These are phyloP conservation scores for Agaricus blazei DNA, from an alignment of 768 basidiomycete genomes.

Conservation along the genomic window DNA sequence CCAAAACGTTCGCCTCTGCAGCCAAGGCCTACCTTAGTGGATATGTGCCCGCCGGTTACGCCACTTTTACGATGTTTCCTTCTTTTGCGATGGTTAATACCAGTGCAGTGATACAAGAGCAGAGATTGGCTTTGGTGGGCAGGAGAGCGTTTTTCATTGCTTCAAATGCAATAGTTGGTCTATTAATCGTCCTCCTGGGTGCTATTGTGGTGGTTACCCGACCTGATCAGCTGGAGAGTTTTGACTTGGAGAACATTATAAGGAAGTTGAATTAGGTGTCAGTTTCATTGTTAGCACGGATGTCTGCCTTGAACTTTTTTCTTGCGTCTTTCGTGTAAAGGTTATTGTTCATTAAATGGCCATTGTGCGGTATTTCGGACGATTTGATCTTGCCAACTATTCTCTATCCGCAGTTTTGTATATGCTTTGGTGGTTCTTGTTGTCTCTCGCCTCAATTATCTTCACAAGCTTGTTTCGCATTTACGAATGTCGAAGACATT, in stretches of 20 bases:
- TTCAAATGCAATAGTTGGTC: neutral
- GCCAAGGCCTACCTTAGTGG: conserved; percentile 5
- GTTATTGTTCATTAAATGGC: no score
- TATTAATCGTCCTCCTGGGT: neutral
- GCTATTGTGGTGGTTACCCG: neutral
- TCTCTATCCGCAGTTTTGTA: no score
- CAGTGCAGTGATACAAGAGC: neutral
- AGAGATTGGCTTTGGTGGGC: neutral
- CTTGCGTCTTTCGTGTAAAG: no score
- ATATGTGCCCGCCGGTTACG: neutral
- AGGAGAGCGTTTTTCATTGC: conserved; percentile 4
- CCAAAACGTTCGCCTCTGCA: neutral
- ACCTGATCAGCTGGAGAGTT: neutral
- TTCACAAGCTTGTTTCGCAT: no score
- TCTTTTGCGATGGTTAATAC: neutral
- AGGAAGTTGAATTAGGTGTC: no score
- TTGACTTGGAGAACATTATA: conserved; percentile 5
- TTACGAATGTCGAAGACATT: no score
- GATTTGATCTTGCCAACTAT: no score
- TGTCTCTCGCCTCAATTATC: no score
- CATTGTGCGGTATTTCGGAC: no score
- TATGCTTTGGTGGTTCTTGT: no score
- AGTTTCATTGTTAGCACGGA: no score
- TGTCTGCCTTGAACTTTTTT: no score
- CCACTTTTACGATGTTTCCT: neutral